phyloP scores from a whole-genome alignment of 495 filamentous ascomycete genomes.

The Chaetomium cochliodes region DNA sequence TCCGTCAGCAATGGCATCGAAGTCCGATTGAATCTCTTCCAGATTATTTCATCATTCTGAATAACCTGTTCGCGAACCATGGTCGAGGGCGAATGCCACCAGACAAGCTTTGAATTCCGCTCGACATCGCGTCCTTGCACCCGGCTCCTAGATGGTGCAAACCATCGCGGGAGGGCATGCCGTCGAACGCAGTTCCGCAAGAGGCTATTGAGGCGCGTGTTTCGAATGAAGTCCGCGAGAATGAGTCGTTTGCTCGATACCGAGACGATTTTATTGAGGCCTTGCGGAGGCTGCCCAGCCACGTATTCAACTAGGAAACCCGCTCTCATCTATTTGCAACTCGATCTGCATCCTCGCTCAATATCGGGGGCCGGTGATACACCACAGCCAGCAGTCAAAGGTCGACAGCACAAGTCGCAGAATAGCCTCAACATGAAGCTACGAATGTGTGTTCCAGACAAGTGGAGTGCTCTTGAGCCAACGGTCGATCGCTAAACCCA shows the following conservation, averaged over 20 bases:
- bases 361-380: background rate
- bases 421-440: background rate
- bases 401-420: background rate
- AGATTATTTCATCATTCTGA: too few species aligned
- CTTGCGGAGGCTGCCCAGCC: background rate
- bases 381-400: background rate
- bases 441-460: background rate
- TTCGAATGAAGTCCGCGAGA: background rate
- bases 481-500: background rate
- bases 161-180: too few species aligned
- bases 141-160: too few species aligned
- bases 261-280: background rate
- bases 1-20: background rate
- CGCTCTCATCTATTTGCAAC: background rate
- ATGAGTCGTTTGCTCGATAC: background rate
- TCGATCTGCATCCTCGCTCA: too few species aligned
- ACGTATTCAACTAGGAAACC: background rate
- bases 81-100: too few species aligned
- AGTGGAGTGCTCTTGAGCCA: background rate
- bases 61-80: too few species aligned
- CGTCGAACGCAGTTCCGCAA: too few species aligned
- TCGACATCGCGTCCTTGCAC: too few species aligned
- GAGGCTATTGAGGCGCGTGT: too few species aligned
- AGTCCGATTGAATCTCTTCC: too few species aligned
- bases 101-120: too few species aligned